Conservation (phyloP, 176 grass and related monocot genomes). For the Olyra latifolia region DNA sequence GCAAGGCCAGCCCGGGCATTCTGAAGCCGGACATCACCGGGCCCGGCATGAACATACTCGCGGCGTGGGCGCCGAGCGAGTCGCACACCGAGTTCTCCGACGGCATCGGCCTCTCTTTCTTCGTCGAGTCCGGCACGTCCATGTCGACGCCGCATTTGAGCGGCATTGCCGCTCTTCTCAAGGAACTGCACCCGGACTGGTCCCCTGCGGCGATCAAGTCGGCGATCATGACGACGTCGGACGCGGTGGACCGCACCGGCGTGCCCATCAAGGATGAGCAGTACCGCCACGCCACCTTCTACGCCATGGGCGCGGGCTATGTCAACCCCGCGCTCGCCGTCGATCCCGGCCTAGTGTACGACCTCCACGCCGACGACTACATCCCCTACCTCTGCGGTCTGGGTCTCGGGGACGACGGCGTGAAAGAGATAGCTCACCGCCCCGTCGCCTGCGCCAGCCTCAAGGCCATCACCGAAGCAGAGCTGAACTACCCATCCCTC, state of each 20-base stretch:
- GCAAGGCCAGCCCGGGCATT: slow-evolving; percentile 58
- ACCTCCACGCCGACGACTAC: slow-evolving; percentile 61
- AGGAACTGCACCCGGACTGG: slow-evolving; percentile 69
- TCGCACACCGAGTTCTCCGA: slow-evolving; percentile 52
- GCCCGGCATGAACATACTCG: slow-evolving; percentile 88
- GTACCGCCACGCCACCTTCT: slow-evolving; percentile 76
- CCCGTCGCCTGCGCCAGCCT: slow-evolving; percentile 43
- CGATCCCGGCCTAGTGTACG: slow-evolving; percentile 76
- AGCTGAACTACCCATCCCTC: slow-evolving; percentile 87
- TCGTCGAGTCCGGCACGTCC: slow-evolving; percentile 83
- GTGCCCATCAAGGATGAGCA: slow-evolving; percentile 77
- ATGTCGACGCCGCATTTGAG: slow-evolving; percentile 84
- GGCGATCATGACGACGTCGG: slow-evolving; percentile 90
- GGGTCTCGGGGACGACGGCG: slow-evolving; percentile 56
- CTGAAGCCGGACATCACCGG: slow-evolving; percentile 87
- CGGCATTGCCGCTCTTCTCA: slow-evolving; percentile 75
- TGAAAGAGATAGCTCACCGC: slow-evolving; percentile 50
- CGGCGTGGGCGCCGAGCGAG: slow-evolving; percentile 65
- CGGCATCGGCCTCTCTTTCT: slow-evolving; percentile 46
- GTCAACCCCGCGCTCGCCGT: slow-evolving; percentile 69
- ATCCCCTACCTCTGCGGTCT: slow-evolving; percentile 76
- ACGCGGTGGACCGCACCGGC: slow-evolving; percentile 47
- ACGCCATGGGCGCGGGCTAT: slow-evolving; percentile 81
- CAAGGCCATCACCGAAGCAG: slow-evolving; percentile 57
- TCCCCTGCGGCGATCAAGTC: slow-evolving; percentile 81